phyloP scores from a whole-genome alignment of 2,329 filamentous ascomycete species.

The Fusarium sulawesiense region DNA sequence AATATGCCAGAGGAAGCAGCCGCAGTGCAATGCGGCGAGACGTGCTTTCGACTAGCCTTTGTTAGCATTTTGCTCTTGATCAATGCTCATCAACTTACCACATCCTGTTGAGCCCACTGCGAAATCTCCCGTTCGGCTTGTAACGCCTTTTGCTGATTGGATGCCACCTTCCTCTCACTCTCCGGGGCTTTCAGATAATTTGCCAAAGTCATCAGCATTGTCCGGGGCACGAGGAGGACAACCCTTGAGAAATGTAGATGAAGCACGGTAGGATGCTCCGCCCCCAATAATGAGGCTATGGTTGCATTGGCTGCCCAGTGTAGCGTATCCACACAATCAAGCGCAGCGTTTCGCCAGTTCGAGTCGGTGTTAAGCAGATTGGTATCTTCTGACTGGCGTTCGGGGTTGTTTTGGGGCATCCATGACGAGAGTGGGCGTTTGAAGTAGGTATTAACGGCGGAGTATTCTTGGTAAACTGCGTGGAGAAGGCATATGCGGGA shows the following conservation, averaged over 20 bases:
- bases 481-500: conserved; percentile 39
- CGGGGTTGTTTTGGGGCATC: conserved; percentile 32
- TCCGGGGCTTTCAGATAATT: conserved; percentile 26
- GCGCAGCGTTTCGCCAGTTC: conserved; percentile 57
- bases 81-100: conserved; percentile 21
- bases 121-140: conserved; percentile 47
- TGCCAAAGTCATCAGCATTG: conserved; percentile 58
- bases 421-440: conserved; percentile 33
- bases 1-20: conserved; percentile 59
- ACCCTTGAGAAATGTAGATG: conserved; percentile 67
- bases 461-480: conserved; percentile 38
- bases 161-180: conserved; percentile 3
- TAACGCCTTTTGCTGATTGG: conserved; percentile 24
- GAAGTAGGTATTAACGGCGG: conserved; percentile 28
- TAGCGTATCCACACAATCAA: conserved; percentile 64
- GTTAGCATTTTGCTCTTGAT: not conserved
- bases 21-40: conserved; percentile 58
- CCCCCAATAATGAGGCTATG: conserved; percentile 60
- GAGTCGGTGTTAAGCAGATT: not conserved
- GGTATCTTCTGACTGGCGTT: not conserved
- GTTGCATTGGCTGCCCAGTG: conserved; percentile 68
- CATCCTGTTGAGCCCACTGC: conserved; percentile 50
- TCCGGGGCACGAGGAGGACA: conserved; percentile 61
- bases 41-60: conserved; percentile 55
- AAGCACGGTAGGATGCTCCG: conserved; percentile 65